Percentiles rank a stretch among this genome's conserved stretches.
Evolutionary conservation across 1,284 basidiomycete genomes (phyloP).

Genomic region (Boletellus deceptivus): DNA sequence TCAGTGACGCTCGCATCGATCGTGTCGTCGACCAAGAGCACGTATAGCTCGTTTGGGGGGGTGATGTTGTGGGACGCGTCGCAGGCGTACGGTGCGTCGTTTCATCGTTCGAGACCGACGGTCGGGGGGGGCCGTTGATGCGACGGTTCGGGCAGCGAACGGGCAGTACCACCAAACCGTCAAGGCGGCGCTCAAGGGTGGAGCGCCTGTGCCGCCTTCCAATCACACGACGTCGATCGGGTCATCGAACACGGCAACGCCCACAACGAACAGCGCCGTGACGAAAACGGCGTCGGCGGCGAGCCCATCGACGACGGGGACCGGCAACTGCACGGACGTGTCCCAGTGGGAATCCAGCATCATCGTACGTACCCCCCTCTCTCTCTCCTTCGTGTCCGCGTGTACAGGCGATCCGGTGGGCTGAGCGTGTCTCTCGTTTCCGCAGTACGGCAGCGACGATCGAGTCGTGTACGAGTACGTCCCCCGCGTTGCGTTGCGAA

Average conservation of each 20-base stretch:
- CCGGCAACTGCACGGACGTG: constrained; percentile 46
- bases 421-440: too few relatives aligned
- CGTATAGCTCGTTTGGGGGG: constrained; percentile 66
- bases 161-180: constrained; percentile 48
- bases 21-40: constrained; percentile 41
- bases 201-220: too few relatives aligned
- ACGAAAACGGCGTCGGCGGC: background rate
- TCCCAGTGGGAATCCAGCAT: constrained; percentile 43
- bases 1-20: constrained; percentile 45
- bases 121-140: too few relatives aligned
- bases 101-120: background rate
- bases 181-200: constrained; percentile 55
- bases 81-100: constrained; percentile 49
- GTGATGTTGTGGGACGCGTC: constrained; percentile 69
- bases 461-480: constrained; percentile 41
- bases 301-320: constrained; percentile 16
- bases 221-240: too few relatives aligned
- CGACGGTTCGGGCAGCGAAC: constrained; percentile 40
- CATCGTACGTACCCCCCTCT: constrained; percentile 22
- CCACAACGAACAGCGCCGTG: constrained; percentile 5
- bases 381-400: too few relatives aligned
- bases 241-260: background rate
- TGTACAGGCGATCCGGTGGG: too few relatives aligned
- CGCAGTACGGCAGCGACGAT: constrained; percentile 47
- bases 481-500: too few relatives aligned